Evolutionary conservation across 257 asterid species (phyloP), one percentile per base, ranked within the genome.

Genomic region (Linaria vulgaris): DNA sequence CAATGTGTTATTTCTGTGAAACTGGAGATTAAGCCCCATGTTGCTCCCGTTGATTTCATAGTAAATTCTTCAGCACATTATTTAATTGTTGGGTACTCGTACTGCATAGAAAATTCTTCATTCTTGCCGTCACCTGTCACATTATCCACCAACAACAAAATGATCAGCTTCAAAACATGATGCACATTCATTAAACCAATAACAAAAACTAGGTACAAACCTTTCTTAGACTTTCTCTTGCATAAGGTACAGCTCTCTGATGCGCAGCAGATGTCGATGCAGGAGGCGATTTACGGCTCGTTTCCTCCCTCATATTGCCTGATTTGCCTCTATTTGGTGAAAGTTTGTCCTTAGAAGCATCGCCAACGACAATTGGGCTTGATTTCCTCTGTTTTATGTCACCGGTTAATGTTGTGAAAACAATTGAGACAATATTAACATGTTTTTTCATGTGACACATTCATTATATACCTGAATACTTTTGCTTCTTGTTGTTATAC

Each of bases 401-500:
- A 4, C 41, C 10, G 9, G 41, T 34, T 34, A 34, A 34, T 34
- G 10, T 34, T 34, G 6, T 7, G 41, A 4, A 34, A 34, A 8
- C 5, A 3, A 34, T 34, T 2, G 6, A 27, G 34, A 27, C 3
- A 27, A 27, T 27, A 2, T 3, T 27, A 6, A 27, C 4, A 27
- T 27, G 34, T 27, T 27, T 34, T 34, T 34, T 3, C 6, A 7
- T 34, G 41, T 7, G 9, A 34, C 1, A 80, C n/a, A n/a, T n/a
- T n/a, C n/a, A n/a, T n/a, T n/a, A n/a, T n/a, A n/a, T n/a, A 87
- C 96, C 81, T 72, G 58, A 68, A 76, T 34, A 72, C 80, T 82
- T 76, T 78, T 78, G 83, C 99, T 89, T 82, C 99, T 78, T 75
- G 97, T 92, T 11, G 84, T 84, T 6, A 89, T 75, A 69, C 31